These are phyloP conservation scores for Lachancea sp. DNA, from an alignment of 805 yeast species.

Conservation along the genomic window DNA sequence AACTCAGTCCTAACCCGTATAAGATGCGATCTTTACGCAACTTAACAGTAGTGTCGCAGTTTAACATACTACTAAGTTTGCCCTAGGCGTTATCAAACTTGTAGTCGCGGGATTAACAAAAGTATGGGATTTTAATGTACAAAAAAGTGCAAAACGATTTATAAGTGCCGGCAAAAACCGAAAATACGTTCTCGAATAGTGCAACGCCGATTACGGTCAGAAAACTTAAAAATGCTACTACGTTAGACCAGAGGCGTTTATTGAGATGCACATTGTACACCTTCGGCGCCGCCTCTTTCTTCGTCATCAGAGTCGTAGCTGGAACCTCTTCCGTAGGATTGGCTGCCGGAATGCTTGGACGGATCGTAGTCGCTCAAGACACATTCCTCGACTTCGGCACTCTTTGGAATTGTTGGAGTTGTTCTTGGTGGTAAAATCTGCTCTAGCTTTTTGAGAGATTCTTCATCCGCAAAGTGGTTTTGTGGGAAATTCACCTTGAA, in stretches of 20 bases:
- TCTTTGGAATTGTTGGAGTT: slow-evolving; percentile 53
- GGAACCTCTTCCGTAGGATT: slow-evolving; percentile 34
- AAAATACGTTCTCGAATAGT: not conserved
- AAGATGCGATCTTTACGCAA: too few relatives aligned
- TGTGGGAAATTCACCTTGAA: slow-evolving; percentile 87
- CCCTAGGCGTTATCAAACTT: not conserved
- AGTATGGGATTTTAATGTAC: slow-evolving; percentile 4
- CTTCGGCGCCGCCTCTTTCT: slow-evolving; percentile 36
- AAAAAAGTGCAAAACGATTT: slow-evolving; percentile 7
- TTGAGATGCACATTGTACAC: slow-evolving; percentile 82
- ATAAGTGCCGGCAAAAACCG: slow-evolving; percentile 1
- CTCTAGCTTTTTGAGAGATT: slow-evolving; percentile 66
- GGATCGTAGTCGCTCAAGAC: slow-evolving; percentile 64
- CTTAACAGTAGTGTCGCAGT: too few relatives aligned
- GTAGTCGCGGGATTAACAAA: not conserved
- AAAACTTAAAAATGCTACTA: not conserved
- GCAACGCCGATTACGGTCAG: not conserved
- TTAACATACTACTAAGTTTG: too few relatives aligned
- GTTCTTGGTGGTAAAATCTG: slow-evolving; percentile 73
- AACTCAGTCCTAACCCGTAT: too few relatives aligned
- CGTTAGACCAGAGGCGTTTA: slow-evolving; percentile 34
- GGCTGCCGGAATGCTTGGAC: slow-evolving; percentile 44
- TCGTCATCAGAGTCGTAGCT: slow-evolving; percentile 53
- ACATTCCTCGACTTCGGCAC: slow-evolving; percentile 76
- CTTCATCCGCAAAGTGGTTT: slow-evolving; percentile 66